These are phyloP conservation scores for Aspergillus sclerotialis DNA, from an alignment of 2,329 filamentous ascomycete species.

Conservation along the genomic window DNA sequence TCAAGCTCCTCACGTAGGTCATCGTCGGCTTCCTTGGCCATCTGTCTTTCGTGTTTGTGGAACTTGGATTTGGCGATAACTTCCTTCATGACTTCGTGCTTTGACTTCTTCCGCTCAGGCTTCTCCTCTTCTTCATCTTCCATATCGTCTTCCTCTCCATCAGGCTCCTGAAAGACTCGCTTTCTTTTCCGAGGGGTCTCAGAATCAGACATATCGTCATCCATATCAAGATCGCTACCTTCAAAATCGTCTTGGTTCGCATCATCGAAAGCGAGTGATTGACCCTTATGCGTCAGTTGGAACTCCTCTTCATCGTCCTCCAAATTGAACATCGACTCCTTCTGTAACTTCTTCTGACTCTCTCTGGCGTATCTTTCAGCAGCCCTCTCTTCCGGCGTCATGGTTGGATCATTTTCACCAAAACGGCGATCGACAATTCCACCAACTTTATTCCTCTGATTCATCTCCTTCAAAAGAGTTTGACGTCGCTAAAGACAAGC, in stretches of 20 bases:
- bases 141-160: constrained; percentile 37
- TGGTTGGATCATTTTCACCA: constrained; percentile 87
- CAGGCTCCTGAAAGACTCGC: constrained; percentile 33
- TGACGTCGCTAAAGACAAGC: constrained; percentile 54
- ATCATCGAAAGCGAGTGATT: constrained; percentile 60
- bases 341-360: constrained; percentile 72
- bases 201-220: constrained; percentile 54
- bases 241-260: constrained; percentile 66
- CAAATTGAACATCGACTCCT: constrained; percentile 77
- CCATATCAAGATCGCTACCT: constrained; percentile 61
- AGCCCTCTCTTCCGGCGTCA: constrained; percentile 90
- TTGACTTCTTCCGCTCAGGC: constrained; percentile 84
- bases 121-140: constrained; percentile 45
- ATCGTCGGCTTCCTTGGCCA: constrained; percentile 86
- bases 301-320: constrained; percentile 71
- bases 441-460: constrained; percentile 81
- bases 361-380: constrained; percentile 84
- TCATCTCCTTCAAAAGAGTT: constrained; percentile 84
- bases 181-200: constrained; percentile 46
- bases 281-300: constrained; percentile 75
- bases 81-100: constrained; percentile 96
- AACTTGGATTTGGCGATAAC: constrained; percentile 95
- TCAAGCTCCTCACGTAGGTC: constrained; percentile 79
- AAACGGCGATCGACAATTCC: constrained; percentile 90
- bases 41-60: constrained; percentile 90